Conservation (phyloP, 306 rosid genomes). For the Medicago ruthenica region DNA sequence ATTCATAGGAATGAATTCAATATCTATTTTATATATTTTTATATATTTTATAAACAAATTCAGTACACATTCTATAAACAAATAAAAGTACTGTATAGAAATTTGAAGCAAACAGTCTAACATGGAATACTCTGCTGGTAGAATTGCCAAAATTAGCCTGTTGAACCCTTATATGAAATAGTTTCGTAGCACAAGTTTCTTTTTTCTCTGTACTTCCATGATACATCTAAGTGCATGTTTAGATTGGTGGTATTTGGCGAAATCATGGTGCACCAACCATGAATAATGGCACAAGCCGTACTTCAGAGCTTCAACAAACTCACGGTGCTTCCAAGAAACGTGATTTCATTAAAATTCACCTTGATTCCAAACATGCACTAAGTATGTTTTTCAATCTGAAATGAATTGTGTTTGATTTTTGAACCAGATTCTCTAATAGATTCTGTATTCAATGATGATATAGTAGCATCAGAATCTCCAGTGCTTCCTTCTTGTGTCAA, state of each 20-base stretch:
- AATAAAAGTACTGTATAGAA: not conserved
- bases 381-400: conserved; percentile 44
- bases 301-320: not conserved
- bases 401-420: not conserved
- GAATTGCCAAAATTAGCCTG: not conserved
- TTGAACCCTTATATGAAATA: not conserved
- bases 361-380: not conserved
- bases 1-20: too few relatives aligned
- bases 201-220: not conserved
- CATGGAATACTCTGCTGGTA: not conserved
- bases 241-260: not conserved
- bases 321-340: not conserved
- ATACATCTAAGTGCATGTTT: not conserved
- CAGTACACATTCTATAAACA: not conserved
- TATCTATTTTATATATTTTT: not conserved
- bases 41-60: not conserved
- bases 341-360: not conserved
- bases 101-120: not conserved
- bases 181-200: not conserved
- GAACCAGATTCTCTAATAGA: not conserved
- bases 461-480: conserved; percentile 36
- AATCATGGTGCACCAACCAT: not conserved
- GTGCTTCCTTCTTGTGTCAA: conserved; percentile 24
- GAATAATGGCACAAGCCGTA: not conserved
- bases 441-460: conserved; percentile 34